phyloP scores from a whole-genome alignment of 2,329 filamentous ascomycete genomes.

The Claviceps sp. region DNA sequence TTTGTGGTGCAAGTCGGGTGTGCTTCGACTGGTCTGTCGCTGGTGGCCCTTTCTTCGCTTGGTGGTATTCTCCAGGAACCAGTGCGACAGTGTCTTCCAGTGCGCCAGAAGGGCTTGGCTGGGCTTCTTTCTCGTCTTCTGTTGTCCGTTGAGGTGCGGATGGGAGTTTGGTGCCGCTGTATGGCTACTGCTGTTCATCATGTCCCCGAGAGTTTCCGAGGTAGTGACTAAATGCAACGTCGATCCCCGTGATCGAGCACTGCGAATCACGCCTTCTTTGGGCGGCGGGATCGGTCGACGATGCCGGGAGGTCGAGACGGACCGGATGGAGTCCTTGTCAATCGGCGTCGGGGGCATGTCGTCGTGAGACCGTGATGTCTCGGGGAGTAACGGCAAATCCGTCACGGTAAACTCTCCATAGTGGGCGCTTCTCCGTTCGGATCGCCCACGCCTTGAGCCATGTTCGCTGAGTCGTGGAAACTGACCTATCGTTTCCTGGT shows the following conservation, averaged over 20 bases:
- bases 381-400: slow-evolving; percentile 66
- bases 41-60: slow-evolving; percentile 35
- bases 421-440: slow-evolving; percentile 59
- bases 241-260: slow-evolving; percentile 64
- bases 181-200: slow-evolving; percentile 9
- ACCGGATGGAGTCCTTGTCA: slow-evolving; percentile 66
- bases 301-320: slow-evolving; percentile 62
- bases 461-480: slow-evolving; percentile 30
- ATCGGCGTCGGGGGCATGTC: slow-evolving; percentile 54
- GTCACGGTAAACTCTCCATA: slow-evolving; percentile 50
- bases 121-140: slow-evolving; percentile 41
- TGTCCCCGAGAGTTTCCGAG: slow-evolving; percentile 30
- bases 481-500: slow-evolving; percentile 49
- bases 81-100: slow-evolving; percentile 52
- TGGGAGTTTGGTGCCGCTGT: slow-evolving; percentile 10
- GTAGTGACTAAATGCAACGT: slow-evolving; percentile 76
- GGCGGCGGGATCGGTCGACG: slow-evolving; percentile 69
- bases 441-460: slow-evolving; percentile 55
- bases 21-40: slow-evolving; percentile 41
- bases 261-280: slow-evolving; percentile 61
- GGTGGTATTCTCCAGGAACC: slow-evolving; percentile 47
- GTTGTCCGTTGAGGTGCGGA: slow-evolving; percentile 14
- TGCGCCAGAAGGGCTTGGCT: slow-evolving; percentile 45
- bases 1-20: slow-evolving; percentile 43
- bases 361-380: slow-evolving; percentile 32